Evolutionary conservation across 305 asterid species (phyloP), one percentile per base, ranked within the genome.

Genomic region (Rubia peregrina): DNA sequence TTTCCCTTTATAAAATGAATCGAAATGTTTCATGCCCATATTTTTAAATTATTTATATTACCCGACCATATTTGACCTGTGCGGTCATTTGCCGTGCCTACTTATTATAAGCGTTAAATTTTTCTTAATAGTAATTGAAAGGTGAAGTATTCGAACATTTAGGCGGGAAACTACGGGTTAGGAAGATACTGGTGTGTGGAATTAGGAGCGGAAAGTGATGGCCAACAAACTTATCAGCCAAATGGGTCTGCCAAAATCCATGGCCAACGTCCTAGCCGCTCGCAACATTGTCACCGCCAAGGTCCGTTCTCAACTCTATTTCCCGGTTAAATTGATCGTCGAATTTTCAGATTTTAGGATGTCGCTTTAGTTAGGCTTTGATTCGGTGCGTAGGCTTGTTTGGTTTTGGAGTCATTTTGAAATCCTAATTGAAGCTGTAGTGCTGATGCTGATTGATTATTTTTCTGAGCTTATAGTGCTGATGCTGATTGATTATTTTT

Each of bases 271-370:
- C 13, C 87, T 90, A 40, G 84, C 83, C 2, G 96, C 97, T 83
- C 89, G 97, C 55, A 87, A 83, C 75, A 85, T 90, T 83, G 71
- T 80, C 82, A 90, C 92, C 22, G 96, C 92, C 42, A 90, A 89
- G 91, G 96, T 87, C 61, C 42, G 7, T 9, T 55, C 46, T 64
- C 49, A 64, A 60, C 26, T 57, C 11, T 59, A 21, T 38, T 71
- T 22, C 2, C 49, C 49, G 19, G 0, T 48, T 42, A 10, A 14
- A 0, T 48, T 30, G 10, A 67, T 46, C 62, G 46, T 64, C 51
- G 10, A 40, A 38, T 36, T 62, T 7, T 36, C 19, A 36, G 9
- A 17, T 3, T 64, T 64, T 64, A 8, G 16, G 11, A n/a, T 14
- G 7, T 14, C 11, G 46, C 22, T 62, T 38, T 36, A 36, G 14